Evolutionary conservation across 352 stramenopile genomes (phyloP).

Genomic region (Pythium phragmitis): DNA sequence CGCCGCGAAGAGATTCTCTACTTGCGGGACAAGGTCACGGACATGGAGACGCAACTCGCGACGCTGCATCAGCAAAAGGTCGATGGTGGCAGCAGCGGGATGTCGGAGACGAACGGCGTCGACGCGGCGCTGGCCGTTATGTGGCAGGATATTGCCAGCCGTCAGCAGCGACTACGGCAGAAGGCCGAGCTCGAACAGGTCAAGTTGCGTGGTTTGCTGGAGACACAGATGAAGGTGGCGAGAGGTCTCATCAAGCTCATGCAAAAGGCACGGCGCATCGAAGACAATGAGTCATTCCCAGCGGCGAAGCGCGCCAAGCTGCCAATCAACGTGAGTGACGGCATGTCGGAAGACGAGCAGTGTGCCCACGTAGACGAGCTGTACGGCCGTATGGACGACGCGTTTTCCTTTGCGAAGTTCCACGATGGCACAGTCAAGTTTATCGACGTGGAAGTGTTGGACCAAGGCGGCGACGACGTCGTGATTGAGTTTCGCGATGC

Average conservation of each 20-base stretch:
- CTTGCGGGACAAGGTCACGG: constrained; percentile 19
- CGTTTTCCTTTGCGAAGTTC: constrained; percentile 17
- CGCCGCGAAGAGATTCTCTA: constrained; percentile 26
- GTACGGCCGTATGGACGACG: not conserved
- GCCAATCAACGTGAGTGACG: constrained; percentile 4
- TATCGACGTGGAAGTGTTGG: constrained; percentile 19
- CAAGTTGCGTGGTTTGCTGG: constrained; percentile 22
- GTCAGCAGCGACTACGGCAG: constrained; percentile 15
- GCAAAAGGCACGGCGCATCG: constrained; percentile 18
- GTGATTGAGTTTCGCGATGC: constrained; percentile 18
- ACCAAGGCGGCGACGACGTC: constrained; percentile 13
- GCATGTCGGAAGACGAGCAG: not conserved
- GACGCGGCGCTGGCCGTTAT: constrained; percentile 13
- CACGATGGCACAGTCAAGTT: constrained; percentile 21
- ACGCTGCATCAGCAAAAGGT: constrained; percentile 7
- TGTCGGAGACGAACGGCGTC: not conserved
- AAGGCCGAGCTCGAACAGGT: constrained; percentile 32
- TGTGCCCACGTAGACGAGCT: not conserved
- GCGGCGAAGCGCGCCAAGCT: constrained; percentile 2
- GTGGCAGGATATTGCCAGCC: constrained; percentile 21
- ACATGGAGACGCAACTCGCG: constrained; percentile 16
- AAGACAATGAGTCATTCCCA: constrained; percentile 16
- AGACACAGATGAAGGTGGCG: constrained; percentile 34
- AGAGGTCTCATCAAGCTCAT: constrained; percentile 28
- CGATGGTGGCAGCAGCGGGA: not conserved